phyloP scores from a whole-genome alignment of 2,329 filamentous ascomycete genomes.

The Venturiaceae sp. region DNA sequence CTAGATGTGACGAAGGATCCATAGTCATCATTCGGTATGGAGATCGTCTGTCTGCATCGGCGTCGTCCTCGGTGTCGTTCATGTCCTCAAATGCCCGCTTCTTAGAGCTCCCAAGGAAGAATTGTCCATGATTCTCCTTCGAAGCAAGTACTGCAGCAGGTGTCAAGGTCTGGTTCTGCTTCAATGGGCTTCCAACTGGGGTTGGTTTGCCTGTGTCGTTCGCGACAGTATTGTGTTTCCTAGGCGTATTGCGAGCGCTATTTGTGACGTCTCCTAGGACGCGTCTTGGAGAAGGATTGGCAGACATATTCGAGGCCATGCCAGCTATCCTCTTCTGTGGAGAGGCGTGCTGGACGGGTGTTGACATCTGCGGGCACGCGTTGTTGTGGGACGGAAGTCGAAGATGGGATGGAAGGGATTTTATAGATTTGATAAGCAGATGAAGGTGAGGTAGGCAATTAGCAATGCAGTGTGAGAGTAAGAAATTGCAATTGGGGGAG shows the following conservation, averaged over 20 bases:
- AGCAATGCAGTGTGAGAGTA: not conserved
- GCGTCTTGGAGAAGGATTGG: slow-evolving; percentile 1
- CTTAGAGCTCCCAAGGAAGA: not conserved
- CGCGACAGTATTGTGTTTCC: not conserved
- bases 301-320: not conserved
- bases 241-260: not conserved
- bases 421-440: not conserved
- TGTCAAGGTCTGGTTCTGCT: not conserved
- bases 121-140: not conserved
- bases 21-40: not conserved
- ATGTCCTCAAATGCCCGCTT: not conserved
- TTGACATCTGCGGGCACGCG: slow-evolving; percentile 2
- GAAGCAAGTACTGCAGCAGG: not conserved
- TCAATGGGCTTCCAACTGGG: slow-evolving; percentile 2
- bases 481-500: not conserved
- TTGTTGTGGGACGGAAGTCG: not conserved
- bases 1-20: not conserved
- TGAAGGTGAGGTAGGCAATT: no score
- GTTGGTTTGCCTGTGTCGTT: not conserved
- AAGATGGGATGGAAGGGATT: not conserved
- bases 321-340: not conserved
- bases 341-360: not conserved
- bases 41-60: not conserved
- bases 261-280: slow-evolving; percentile 5
- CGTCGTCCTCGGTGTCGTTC: not conserved